These are phyloP conservation scores for Amanita fuliginea DNA, from an alignment of 768 basidiomycete genomes.

Conservation along the genomic window DNA sequence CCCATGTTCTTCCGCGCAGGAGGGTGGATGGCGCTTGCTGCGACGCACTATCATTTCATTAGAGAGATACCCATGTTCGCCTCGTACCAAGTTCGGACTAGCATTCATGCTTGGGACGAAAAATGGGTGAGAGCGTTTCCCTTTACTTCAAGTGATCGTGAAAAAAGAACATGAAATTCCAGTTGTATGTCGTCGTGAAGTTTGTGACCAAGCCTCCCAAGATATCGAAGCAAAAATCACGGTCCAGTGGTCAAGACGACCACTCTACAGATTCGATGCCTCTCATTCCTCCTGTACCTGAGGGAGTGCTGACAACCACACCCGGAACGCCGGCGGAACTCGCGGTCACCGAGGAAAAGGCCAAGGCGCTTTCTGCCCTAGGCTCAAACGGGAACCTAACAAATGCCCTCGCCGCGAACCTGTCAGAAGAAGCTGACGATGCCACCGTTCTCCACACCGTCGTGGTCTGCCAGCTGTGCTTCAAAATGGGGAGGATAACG, in stretches of 20 bases:
- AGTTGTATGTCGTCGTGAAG: conserved; percentile 56
- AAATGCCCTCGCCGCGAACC: no score
- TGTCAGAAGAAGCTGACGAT: conserved; percentile 28
- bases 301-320: conserved; percentile 15
- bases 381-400: no score
- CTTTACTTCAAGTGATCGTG: no score
- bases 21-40: conserved; percentile 58
- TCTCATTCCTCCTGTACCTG: conserved; percentile 18
- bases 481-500: conserved; percentile 63
- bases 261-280: neutral
- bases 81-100: conserved; percentile 49
- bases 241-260: neutral
- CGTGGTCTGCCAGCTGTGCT: conserved; percentile 51
- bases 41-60: conserved; percentile 57
- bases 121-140: conserved; percentile 52
- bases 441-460: conserved; percentile 53
- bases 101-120: conserved; percentile 55
- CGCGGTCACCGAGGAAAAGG: no score
- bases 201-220: conserved; percentile 46
- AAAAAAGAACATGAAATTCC: neutral
- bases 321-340: conserved; percentile 5
- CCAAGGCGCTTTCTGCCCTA: no score
- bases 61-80: conserved; percentile 58
- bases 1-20: conserved; percentile 47
- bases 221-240: conserved; percentile 11